These are phyloP conservation scores for Diaporthe sp. DNA, from an alignment of 2,329 filamentous ascomycete genomes.

Conservation along the genomic window DNA sequence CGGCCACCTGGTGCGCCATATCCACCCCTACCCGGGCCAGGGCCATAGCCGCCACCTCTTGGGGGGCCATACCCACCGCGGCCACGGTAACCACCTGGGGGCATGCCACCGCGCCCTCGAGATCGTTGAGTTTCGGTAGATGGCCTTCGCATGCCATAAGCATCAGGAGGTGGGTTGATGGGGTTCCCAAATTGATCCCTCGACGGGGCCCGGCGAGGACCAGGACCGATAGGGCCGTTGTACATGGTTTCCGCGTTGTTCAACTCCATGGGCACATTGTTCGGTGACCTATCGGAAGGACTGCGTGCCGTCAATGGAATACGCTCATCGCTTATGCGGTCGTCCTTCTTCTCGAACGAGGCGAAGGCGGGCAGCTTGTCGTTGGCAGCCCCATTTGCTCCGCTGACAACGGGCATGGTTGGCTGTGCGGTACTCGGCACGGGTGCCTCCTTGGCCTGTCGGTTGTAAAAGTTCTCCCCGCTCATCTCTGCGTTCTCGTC, in stretches of 20 bases:
- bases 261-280: constrained; percentile 57
- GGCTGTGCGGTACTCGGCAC: constrained; percentile 65
- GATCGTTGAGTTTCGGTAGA: constrained; percentile 64
- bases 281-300: constrained; percentile 70
- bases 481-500: constrained; percentile 98
- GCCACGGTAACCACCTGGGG: constrained; percentile 61
- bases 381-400: constrained; percentile 61
- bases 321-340: constrained; percentile 76
- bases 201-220: constrained; percentile 56
- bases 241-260: constrained; percentile 54
- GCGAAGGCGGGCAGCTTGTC: constrained; percentile 70
- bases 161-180: constrained; percentile 58
- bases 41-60: constrained; percentile 47
- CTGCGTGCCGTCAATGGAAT: constrained; percentile 78
- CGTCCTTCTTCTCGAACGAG: constrained; percentile 76
- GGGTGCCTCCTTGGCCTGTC: constrained; percentile 69
- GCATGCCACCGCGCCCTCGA: constrained; percentile 66
- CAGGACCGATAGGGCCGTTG: constrained; percentile 48
- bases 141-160: constrained; percentile 62
- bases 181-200: constrained; percentile 77
- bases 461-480: constrained; percentile 90
- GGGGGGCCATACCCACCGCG: constrained; percentile 65
- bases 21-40: constrained; percentile 48
- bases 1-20: constrained; percentile 58
- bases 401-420: constrained; percentile 70